Base-by-base conservation (phyloP, 192 early-diverging fungal genomes). In the Coemansia erecta region DNA sequence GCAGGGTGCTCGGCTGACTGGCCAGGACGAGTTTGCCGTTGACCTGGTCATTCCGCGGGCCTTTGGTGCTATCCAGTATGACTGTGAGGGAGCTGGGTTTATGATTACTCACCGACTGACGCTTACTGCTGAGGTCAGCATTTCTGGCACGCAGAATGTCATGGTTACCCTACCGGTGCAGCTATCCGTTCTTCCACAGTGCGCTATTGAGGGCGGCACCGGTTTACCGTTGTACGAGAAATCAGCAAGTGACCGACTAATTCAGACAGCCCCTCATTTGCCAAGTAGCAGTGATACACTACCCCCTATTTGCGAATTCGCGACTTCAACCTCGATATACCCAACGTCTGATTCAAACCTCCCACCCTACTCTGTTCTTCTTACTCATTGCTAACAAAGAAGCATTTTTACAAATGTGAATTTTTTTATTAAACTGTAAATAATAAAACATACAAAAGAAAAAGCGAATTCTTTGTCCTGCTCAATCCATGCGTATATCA, bases 211-310 rank as follows among this genome's bases (percentile, higher is more conserved):
- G 11, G 52, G 46, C 2, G 52, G 17, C 7, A 15, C 35, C 4
- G 58, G 31, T 12, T 39, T 68, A 48, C 66, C 66, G 1, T 19
- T 56, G n/a, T 68, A 68, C 28, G 53, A 68, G 49, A 51, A 39
- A 2, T 24, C 60, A 1, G 22, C 23, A 12, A n/a, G 31, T 12
- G 66, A 68, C 41, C 14, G 28, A 39, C 60, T 68, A 13, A 44
- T 68, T 6, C 62, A 64, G 39, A 24, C 62, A 1, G 24, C 62
- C 2, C 10, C 39, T 2, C 2, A 2, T 15, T 48, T 22, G 18
- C 8, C 42, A 18, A 8, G 12, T 18, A 44, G 17, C 42, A 31
- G 28, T 7, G 28, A 31, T 31, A 5, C 28, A 7, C 28, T 31
- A 7, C 4, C 28, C 28, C 2, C 2, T 7, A 7, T 31, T 31